Conservation (phyloP, 139 green algal genomes). For the Coccomyxa sp. region DNA sequence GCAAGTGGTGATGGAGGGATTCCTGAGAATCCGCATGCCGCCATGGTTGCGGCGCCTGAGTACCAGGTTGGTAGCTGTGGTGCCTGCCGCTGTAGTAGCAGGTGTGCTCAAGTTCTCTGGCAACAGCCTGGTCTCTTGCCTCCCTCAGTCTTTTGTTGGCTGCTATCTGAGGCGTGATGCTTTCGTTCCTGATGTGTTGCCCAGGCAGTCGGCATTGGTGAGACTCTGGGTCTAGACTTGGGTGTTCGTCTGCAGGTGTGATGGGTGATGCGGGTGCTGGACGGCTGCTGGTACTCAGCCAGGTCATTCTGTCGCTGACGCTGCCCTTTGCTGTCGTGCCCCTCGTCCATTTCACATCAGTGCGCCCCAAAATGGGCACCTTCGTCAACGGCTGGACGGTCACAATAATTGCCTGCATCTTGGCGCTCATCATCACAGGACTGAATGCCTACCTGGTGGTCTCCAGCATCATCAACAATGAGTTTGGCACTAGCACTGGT, state of each 20-base stretch:
- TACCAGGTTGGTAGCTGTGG: constrained; percentile 40
- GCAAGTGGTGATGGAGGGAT: constrained; percentile 59
- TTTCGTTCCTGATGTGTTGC: too few relatives aligned
- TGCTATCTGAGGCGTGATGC: too few relatives aligned
- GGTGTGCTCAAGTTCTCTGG: too few relatives aligned
- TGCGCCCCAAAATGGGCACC: constrained; percentile 26
- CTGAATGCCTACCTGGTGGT: constrained; percentile 49
- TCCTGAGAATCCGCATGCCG: constrained; percentile 37
- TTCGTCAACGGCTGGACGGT: constrained; percentile 35
- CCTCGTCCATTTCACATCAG: constrained; percentile 62
- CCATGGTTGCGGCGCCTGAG: constrained; percentile 41
- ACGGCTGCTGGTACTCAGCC: constrained; percentile 42
- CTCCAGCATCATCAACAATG: constrained; percentile 14
- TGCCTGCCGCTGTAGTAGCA: constrained; percentile 55
- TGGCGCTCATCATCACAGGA: constrained; percentile 45
- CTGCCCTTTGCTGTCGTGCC: constrained; percentile 58
- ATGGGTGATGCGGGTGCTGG: constrained; percentile 37
- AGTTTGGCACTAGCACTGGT: constrained; percentile 3
- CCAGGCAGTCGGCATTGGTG: too few relatives aligned
- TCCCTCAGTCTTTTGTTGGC: too few relatives aligned
- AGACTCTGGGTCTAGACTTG: too few relatives aligned
- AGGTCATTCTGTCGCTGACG: constrained; percentile 59
- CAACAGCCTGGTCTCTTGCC: too few relatives aligned
- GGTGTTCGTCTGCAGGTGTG: constrained; percentile 38
- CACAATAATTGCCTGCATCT: constrained; percentile 10